Percentiles rank a stretch among this genome's conserved stretches.
These are phyloP conservation scores for Lachancea cidri DNA, from an alignment of 805 yeast species.

Conservation along the genomic window DNA sequence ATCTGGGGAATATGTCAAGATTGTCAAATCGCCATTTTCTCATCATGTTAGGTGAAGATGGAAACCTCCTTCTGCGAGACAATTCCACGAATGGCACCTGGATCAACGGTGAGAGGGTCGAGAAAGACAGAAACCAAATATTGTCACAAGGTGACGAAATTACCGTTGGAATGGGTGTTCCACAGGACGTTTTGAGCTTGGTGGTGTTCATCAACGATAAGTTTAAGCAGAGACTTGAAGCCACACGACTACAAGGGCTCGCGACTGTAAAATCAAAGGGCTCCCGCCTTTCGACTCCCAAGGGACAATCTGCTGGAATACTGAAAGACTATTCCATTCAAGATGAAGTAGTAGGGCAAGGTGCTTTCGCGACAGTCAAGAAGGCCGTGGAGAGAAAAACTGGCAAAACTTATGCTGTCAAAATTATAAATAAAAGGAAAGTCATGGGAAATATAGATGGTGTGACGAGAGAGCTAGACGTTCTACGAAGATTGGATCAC, in stretches of 20 bases:
- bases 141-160: slow-evolving; percentile 91
- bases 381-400: slow-evolving; percentile 82
- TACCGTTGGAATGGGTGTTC: slow-evolving; percentile 81
- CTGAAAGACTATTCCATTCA: slow-evolving; percentile 67
- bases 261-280: slow-evolving; percentile 1
- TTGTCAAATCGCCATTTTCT: slow-evolving; percentile 71
- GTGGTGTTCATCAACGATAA: slow-evolving; percentile 41
- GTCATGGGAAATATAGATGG: slow-evolving; percentile 75
- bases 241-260: slow-evolving; percentile 11
- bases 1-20: slow-evolving; percentile 55
- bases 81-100: slow-evolving; percentile 90
- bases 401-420: slow-evolving; percentile 85
- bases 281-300: slow-evolving; percentile 3
- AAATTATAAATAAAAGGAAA: slow-evolving; percentile 78
- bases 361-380: slow-evolving; percentile 96
- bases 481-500: slow-evolving; percentile 71
- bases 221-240: slow-evolving; percentile 26
- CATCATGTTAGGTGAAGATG: slow-evolving; percentile 60
- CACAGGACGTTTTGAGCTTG: slow-evolving; percentile 54
- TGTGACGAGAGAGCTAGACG: slow-evolving; percentile 80
- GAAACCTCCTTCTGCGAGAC: slow-evolving; percentile 50
- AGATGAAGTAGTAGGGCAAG: slow-evolving; percentile 88
- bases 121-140: slow-evolving; percentile 72
- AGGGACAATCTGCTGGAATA: slow-evolving; percentile 40
- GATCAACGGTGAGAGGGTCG: slow-evolving; percentile 67